A percentile compares a stretch with the other conserved stretches of the same genome.
phyloP scores from a whole-genome alignment of 2,329 filamentous ascomycete species.

The Gaeumannomyces tritici region DNA sequence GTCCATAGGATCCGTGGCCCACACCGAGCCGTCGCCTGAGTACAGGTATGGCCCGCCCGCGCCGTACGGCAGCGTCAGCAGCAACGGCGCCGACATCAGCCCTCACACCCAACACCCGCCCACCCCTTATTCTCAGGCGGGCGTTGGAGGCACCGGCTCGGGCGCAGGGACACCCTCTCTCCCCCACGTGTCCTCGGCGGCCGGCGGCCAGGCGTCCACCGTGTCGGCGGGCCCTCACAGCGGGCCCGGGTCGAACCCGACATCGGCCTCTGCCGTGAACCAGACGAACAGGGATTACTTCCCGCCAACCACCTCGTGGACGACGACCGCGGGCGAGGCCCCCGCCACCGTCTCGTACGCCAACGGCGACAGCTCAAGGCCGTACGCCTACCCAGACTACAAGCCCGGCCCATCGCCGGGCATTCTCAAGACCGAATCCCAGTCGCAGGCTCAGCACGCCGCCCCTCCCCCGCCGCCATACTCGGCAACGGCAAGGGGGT shows the following conservation, averaged over 20 bases:
- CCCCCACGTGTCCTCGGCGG: not conserved
- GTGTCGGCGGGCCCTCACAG: not conserved
- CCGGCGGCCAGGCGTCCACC: not conserved
- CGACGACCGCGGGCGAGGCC: slow-evolving; percentile 37
- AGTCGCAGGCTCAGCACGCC: slow-evolving; percentile 12
- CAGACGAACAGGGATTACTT: slow-evolving; percentile 42
- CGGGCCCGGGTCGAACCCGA: not conserved
- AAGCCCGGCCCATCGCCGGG: slow-evolving; percentile 20
- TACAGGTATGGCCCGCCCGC: slow-evolving; percentile 44
- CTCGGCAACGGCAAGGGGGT: slow-evolving; percentile 25
- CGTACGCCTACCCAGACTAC: slow-evolving; percentile 42
- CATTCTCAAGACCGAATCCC: slow-evolving; percentile 16
- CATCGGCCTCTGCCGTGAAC: slow-evolving; percentile 10
- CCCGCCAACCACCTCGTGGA: slow-evolving; percentile 40
- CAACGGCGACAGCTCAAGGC: slow-evolving; percentile 25
- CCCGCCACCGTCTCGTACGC: slow-evolving; percentile 34
- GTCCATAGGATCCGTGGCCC: slow-evolving; percentile 39
- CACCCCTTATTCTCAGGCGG: not conserved
- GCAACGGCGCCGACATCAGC: slow-evolving; percentile 22
- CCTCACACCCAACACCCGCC: slow-evolving; percentile 17
- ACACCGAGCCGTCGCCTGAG: slow-evolving; percentile 39
- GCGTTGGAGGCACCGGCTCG: not conserved
- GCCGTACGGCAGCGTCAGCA: slow-evolving; percentile 23
- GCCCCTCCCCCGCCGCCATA: slow-evolving; percentile 28
- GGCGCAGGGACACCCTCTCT: not conserved